These are phyloP conservation scores for Metroxylon sagu DNA, from an alignment of 176 grass and related monocot species.

Conservation along the genomic window DNA sequence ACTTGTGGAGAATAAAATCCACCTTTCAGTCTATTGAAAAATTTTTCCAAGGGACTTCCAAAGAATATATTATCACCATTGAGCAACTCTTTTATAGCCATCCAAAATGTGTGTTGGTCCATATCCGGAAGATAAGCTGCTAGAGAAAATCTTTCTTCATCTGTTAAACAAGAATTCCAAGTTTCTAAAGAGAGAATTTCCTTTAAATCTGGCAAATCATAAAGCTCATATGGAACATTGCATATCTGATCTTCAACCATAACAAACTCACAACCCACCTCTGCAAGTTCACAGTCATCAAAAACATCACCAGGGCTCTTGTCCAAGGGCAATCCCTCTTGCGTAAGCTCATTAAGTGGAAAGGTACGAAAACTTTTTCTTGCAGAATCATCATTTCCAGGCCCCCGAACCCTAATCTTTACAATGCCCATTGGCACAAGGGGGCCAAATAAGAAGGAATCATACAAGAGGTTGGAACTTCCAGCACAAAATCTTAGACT, in stretches of 20 bases:
- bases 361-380: constrained; percentile 2
- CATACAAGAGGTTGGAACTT: constrained; percentile 19
- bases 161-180: constrained; percentile 74
- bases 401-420: constrained; percentile 24
- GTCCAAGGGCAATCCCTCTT: constrained; percentile 31
- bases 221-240: constrained; percentile 78
- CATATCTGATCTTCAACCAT: constrained; percentile 42
- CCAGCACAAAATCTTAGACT: constrained; percentile 8
- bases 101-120: constrained; percentile 49
- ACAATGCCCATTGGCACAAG: constrained; percentile 56
- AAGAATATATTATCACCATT: constrained; percentile 53
- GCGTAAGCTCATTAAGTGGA: constrained; percentile 26
- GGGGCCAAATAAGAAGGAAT: constrained; percentile 11
- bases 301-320: constrained; percentile 28
- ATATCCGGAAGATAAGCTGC: constrained; percentile 69
- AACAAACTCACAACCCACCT: constrained; percentile 60
- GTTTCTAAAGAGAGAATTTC: constrained; percentile 63
- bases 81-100: constrained; percentile 54
- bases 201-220: constrained; percentile 53
- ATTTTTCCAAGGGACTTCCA: constrained; percentile 40
- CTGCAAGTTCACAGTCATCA: constrained; percentile 34
- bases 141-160: constrained; percentile 61
- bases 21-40: constrained; percentile 47
- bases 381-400: constrained; percentile 1
- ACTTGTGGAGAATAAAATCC: constrained; percentile 75